phyloP scores from a whole-genome alignment of 352 stramenopile species.

The Pythium monospermum region DNA sequence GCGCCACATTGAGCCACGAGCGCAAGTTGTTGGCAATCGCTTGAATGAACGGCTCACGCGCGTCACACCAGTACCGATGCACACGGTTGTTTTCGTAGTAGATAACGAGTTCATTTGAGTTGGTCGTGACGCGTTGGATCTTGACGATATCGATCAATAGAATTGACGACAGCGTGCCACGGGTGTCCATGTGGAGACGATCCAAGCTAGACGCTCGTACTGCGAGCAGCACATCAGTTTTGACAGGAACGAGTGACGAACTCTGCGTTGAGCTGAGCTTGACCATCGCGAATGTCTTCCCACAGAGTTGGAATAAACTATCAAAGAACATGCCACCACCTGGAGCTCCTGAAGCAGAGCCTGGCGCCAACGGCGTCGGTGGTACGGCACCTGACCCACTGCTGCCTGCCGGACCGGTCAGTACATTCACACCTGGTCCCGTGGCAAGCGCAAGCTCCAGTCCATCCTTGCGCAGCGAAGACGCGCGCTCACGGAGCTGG shows the following conservation, averaged over 20 bases:
- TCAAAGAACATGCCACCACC: slow-evolving; percentile 84
- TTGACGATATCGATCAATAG: slow-evolving; percentile 87
- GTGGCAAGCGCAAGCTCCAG: slow-evolving; percentile 13
- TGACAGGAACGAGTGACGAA: slow-evolving; percentile 58
- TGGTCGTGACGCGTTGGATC: slow-evolving; percentile 79
- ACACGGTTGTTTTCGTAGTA: slow-evolving; percentile 87
- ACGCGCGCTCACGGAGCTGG: slow-evolving; percentile 72
- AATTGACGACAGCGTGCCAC: slow-evolving; percentile 72
- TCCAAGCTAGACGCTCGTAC: slow-evolving; percentile 77
- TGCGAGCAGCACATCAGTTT: slow-evolving; percentile 65
- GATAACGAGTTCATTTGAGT: slow-evolving; percentile 76
- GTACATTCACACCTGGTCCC: not conserved
- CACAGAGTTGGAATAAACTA: slow-evolving; percentile 80
- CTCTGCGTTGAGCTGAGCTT: slow-evolving; percentile 82
- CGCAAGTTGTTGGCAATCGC: slow-evolving; percentile 83
- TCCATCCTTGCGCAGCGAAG: slow-evolving; percentile 59
- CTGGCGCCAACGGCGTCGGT: slow-evolving; percentile 1
- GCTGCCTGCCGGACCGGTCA: slow-evolving; percentile 11
- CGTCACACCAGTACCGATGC: slow-evolving; percentile 84
- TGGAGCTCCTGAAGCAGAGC: not conserved
- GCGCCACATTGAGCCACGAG: slow-evolving; percentile 75
- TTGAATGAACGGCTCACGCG: slow-evolving; percentile 83
- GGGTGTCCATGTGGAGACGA: slow-evolving; percentile 57
- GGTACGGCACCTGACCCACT: slow-evolving; percentile 8
- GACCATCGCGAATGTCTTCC: slow-evolving; percentile 80